Base-by-base conservation (phyloP, 2,329 filamentous ascomycete species). In the Ceratocystis huliohia region DNA sequence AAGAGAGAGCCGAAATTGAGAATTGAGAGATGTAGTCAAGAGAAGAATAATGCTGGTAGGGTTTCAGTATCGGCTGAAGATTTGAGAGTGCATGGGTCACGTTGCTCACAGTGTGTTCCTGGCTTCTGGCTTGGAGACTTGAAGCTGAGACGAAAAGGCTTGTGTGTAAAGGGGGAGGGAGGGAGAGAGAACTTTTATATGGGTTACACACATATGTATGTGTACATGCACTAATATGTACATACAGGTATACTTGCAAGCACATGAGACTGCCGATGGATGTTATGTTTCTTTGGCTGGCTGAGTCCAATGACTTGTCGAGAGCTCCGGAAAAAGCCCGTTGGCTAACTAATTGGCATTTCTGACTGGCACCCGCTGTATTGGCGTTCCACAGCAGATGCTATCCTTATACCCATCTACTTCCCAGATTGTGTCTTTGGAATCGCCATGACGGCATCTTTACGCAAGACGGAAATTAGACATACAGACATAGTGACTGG, bases 41-140 rank as follows among this genome's bases (percentile, higher is more conserved):
- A 53, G 48, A 53, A 28, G 48, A 53, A 53, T 25, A 53, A 25
- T 15, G 48, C 48, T 25, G 25, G 20, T 17, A 41, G 3, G 48
- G 48, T 53, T 53, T 53, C 22, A 53, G 48, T 15, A 53, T 53
- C 48, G 48, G 48, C 48, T 53, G 48, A 53, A 53, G 15, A 53
- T 28, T 41, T 28, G 48, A 25, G 20, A 15, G 48, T 25, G 48
- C 48, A 53, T 53, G 48, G 48, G 48, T 25, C 48, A 25, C 48
- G 15, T 22, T 15, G 22, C 17, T 53, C 48, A 53, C 48, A 53
- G 4, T 15, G 48, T 25, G 13, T 53, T 10, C 48, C 48, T 37
- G 10, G 48, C 22, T 25, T 53, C 48, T 37, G 10, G 48, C 22
- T 25, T 53, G 20, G 48, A 41, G 25, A 25, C 22, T 25, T 53